Base-by-base conservation (phyloP, 2,329 filamentous ascomycete species). In the Penicillium palitans region DNA sequence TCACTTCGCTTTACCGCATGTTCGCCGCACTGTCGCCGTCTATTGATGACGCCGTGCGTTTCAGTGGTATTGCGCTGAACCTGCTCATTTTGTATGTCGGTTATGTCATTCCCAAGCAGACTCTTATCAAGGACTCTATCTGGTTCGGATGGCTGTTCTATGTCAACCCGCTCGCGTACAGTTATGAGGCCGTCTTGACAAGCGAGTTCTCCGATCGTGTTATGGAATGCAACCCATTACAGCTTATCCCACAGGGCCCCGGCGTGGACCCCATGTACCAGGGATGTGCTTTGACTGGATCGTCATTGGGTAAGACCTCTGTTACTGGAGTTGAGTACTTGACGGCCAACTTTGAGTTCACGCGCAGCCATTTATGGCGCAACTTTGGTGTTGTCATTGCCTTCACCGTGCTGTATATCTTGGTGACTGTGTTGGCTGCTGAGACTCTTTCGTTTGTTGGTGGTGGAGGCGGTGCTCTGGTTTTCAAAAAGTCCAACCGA, bases 321-420 rank as follows among this genome's bases (percentile, higher is more conserved):
- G 81, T 89, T 13, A 66, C 79, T 33, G 87, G 87, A 35, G 70
- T 78, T 2, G 74, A 75, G 24, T 90, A 88, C 65, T 69, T 88
- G 2, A 64, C 76, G 10, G 78, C 79, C 0, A 80, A 80, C 8
- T 89, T 83, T 71, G 76, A 81, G 45, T 88, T 87, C 66, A 80
- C 80, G 0, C 77, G 84, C 19, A 76, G 74, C 27, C 80, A 89
- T 66, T 72, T 88, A 0, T 89, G 87, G 80, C 85, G 90, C 4
- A 92, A 93, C 70, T 91, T 90, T 67, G 90, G 88, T 33, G 87
- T 93, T 4, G 75, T 95, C 1, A 86, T 93, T 64, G 90, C 88
- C 0, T 95, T 91, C 64, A 84, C 86, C 1, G 79, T 90, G 1
- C 81, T 91, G 6, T 96, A 93, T 68, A 83, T 96, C 13, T 64